Conservation (phyloP, 345 rosid genomes). For the Eutrema japonicum region DNA sequence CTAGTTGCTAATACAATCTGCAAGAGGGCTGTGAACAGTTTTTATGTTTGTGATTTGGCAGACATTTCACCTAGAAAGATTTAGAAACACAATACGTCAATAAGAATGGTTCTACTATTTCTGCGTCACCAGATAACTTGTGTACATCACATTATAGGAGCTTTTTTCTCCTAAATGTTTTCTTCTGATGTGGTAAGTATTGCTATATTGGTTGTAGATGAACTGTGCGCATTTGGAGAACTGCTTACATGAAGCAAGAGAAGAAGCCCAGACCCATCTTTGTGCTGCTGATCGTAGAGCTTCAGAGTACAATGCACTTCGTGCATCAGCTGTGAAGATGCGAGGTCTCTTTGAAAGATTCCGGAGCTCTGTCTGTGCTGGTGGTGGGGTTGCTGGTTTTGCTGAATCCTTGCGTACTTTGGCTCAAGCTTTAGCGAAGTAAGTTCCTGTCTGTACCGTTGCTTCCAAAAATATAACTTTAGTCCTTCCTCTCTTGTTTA, state of each 20-base stretch:
- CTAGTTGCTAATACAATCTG: background rate
- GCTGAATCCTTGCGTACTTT: conserved; percentile 75
- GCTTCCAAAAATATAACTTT: conserved; percentile 12
- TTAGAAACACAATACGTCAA: conserved; percentile 1
- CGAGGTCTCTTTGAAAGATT: conserved; percentile 84
- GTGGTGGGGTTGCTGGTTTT: conserved; percentile 74
- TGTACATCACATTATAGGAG: conserved; percentile 7
- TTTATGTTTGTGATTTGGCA: conserved; percentile 26
- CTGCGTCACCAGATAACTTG: conserved; percentile 19
- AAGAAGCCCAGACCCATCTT: conserved; percentile 96
- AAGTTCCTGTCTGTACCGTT: conserved; percentile 44
- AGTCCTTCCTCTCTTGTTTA: background rate
- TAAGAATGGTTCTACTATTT: conserved; percentile 19
- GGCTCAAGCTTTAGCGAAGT: conserved; percentile 93
- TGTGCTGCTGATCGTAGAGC: conserved; percentile 94
- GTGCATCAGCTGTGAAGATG: conserved; percentile 89
- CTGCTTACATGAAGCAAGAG: conserved; percentile 97
- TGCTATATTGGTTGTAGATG: conserved; percentile 62
- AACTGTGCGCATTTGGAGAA: conserved; percentile 97
- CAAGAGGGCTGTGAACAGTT: background rate
- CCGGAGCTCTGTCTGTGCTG: conserved; percentile 60
- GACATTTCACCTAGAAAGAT: conserved; percentile 12
- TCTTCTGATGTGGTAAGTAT: conserved; percentile 8
- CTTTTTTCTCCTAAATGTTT: background rate
- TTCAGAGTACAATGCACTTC: conserved; percentile 75